phyloP scores from a whole-genome alignment of 345 rosid species.

The Hirschfeldia incana region DNA sequence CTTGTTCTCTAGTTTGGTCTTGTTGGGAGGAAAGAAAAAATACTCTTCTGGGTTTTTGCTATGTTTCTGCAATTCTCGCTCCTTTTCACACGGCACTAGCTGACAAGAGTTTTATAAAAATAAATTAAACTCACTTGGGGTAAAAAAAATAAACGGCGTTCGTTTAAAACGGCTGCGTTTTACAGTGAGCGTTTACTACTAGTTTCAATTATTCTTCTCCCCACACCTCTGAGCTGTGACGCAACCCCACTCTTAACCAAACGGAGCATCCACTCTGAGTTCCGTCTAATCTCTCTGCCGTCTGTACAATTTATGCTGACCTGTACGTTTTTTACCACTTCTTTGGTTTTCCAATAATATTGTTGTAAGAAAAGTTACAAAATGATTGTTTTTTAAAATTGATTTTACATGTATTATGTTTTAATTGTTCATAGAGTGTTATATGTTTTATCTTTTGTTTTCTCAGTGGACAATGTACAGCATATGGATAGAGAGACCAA shows the following conservation, averaged over 20 bases:
- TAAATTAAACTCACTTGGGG: not conserved
- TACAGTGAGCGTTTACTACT: constrained; percentile 11
- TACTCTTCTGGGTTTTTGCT: constrained; percentile 14
- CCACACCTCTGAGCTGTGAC: constrained; percentile 30
- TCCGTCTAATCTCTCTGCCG: constrained; percentile 25
- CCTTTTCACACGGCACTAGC: constrained; percentile 33
- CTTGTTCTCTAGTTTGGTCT: constrained; percentile 36
- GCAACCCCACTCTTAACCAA: constrained; percentile 15
- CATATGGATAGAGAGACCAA: constrained; percentile 16
- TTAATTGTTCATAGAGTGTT: not conserved
- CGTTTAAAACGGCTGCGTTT: constrained; percentile 14
- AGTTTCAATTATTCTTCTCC: constrained; percentile 19
- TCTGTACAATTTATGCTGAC: constrained; percentile 19
- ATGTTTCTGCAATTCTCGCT: constrained; percentile 19
- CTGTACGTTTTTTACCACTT: constrained; percentile 29
- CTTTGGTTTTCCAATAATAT: not conserved
- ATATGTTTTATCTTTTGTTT: not conserved
- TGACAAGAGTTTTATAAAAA: not conserved
- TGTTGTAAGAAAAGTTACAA: not conserved
- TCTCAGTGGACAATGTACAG: constrained; percentile 6
- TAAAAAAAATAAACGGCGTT: constrained; percentile 11
- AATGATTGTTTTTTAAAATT: not conserved
- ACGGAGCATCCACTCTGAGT: constrained; percentile 23
- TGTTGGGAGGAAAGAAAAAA: constrained; percentile 29
- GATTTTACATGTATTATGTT: not conserved